Percentiles rank a stretch among this genome's conserved stretches.
phyloP scores from a whole-genome alignment of 306 rosid genomes.

The Sesbania bispinosa region DNA sequence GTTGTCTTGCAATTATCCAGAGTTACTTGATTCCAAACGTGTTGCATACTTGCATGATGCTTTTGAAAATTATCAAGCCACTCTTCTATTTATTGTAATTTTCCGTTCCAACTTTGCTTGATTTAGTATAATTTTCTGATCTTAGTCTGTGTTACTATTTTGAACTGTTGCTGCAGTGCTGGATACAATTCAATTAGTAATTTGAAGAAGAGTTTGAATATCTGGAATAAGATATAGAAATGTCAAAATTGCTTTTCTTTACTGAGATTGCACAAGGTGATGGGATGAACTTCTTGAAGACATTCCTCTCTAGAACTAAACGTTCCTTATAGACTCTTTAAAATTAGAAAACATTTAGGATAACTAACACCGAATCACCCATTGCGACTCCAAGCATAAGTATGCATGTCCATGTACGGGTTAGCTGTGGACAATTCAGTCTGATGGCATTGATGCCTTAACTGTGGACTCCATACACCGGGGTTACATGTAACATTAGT shows the following conservation, averaged over 20 bases:
- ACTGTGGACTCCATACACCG: background rate
- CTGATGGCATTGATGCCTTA: background rate
- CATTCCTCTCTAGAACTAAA: too few species aligned
- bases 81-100: too few species aligned
- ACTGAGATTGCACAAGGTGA: too few species aligned
- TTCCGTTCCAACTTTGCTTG: background rate
- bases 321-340: too few species aligned
- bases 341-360: too few species aligned
- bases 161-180: too few species aligned
- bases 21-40: slow-evolving; percentile 10
- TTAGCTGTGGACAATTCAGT: too few species aligned
- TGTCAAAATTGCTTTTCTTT: background rate
- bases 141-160: background rate
- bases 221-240: slow-evolving; percentile 3
- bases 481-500: background rate
- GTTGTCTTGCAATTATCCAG: background rate
- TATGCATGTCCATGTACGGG: background rate
- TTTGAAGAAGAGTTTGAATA: background rate
- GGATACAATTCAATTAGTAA: slow-evolving; percentile 7
- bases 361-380: too few species aligned
- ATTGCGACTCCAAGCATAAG: background rate
- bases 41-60: slow-evolving; percentile 12
- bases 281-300: too few species aligned
- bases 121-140: background rate
- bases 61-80: background rate